phyloP scores from a whole-genome alignment of 306 rosid species.

The Cicer chorassanicum region DNA sequence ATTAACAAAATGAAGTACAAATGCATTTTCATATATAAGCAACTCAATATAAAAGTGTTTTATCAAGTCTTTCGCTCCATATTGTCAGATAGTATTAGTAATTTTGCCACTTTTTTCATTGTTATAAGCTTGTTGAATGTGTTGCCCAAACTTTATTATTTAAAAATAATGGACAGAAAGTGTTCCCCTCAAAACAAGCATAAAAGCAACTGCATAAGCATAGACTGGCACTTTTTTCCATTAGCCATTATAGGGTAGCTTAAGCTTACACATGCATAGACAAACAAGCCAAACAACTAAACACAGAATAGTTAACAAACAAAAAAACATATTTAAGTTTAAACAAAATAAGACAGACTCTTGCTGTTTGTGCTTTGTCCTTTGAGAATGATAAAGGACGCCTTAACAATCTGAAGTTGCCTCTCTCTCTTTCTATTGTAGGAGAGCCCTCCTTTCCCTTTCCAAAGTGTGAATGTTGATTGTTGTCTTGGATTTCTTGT shows the following conservation, averaged over 20 bases:
- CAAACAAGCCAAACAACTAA: background rate
- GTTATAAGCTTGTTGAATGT: background rate
- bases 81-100: background rate
- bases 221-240: background rate
- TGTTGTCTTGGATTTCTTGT: no score
- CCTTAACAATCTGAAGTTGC: no score
- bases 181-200: background rate
- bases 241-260: background rate
- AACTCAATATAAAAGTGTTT: background rate
- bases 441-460: no score
- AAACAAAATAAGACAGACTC: background rate
- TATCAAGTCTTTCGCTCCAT: background rate
- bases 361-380: background rate
- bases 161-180: background rate
- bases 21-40: constrained; percentile 28
- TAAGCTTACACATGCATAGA: background rate
- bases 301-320: background rate
- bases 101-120: background rate
- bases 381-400: background rate
- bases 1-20: constrained; percentile 10
- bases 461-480: no score
- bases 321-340: background rate
- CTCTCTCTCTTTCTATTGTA: no score
- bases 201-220: background rate
- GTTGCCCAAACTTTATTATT: background rate